Base-by-base conservation (phyloP, 2,329 filamentous ascomycete genomes). In the Colletotrichum sp. region DNA sequence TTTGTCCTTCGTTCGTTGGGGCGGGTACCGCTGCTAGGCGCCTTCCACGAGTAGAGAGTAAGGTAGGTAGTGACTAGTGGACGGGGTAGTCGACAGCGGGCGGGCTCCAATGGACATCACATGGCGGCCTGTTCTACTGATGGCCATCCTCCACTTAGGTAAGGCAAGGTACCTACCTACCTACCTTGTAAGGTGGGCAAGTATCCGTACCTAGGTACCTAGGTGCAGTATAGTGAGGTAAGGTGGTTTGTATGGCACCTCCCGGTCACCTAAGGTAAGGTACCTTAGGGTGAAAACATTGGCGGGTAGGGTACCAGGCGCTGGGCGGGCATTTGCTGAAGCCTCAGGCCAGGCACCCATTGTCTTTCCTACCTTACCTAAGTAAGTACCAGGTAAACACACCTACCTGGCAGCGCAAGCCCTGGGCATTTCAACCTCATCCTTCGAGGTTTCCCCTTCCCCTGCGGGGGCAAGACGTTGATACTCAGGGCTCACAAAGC, bases 11-110 rank as follows among this genome's bases (percentile, higher is more conserved):
- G 44, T 52, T 52, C 36, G 72, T 75, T 76, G 63, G 73, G 73
- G 70, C 64, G 73, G 73, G 70, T 73, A 73, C 59, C 69, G 59
- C 62, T 75, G 49, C 30, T 77, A 69, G 74, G 70, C 69, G 75
- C 34, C 44, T 72, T 68, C 67, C 44, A n/a, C 44, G 25, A 66
- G 49, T 68, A 72, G 57, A n/a, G 57, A 61, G 59, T 36, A 36
- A 36, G 34, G 34, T 62, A 36, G 34, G 34, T 62, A 62, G 57
- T 5, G 8, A 63, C 30, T 22, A 15, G 63, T 29, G 39, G 59
- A 62, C 71, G 65, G 76, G 34, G 69, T 66, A 44, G 62, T 16
- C 44, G 62, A 30, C n/a, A 36, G 62, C n/a, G 22, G 34, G 62
- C 22, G 62, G 62, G 62, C 71, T 57, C 59, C 57, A 55, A 30